These are phyloP conservation scores for Cutaneotrichosporon cavernicola DNA, from an alignment of 1,284 basidiomycete genomes.

Conservation along the genomic window DNA sequence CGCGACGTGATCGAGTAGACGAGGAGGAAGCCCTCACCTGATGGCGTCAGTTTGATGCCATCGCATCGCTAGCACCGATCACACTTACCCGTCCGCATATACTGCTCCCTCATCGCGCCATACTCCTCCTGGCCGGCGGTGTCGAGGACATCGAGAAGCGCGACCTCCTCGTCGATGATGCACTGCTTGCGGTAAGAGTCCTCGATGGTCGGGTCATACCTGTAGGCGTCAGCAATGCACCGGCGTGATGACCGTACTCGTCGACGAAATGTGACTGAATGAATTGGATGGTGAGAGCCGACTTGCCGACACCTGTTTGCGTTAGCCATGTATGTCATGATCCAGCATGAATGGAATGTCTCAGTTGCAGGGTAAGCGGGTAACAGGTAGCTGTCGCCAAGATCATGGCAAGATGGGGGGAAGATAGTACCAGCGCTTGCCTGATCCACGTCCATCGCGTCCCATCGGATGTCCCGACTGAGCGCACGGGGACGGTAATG, in stretches of 20 bases:
- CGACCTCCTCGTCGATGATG: constrained; percentile 96
- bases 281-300: constrained; percentile 90
- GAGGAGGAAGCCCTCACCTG: constrained; percentile 96
- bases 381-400: background rate
- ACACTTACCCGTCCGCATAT: constrained; percentile 58
- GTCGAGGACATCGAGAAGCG: constrained; percentile 94
- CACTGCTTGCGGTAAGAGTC: constrained; percentile 96
- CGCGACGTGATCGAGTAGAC: constrained; percentile 94
- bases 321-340: background rate
- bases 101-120: constrained; percentile 59
- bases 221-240: constrained; percentile 16
- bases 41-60: constrained; percentile 56
- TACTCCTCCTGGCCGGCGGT: constrained; percentile 99
- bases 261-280: constrained; percentile 88
- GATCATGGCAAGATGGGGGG: background rate
- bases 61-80: background rate
- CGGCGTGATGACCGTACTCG: constrained; percentile 57
- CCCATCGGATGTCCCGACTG: background rate
- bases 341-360: background rate
- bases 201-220: constrained; percentile 91
- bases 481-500: background rate
- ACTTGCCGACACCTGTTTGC: constrained; percentile 85
- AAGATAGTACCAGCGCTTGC: background rate
- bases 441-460: background rate
- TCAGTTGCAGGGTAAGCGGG: background rate